Evolutionary conservation across 768 basidiomycete genomes (phyloP), one percentile per base, ranked within the genome.

Genomic region (Tephrocybe sp.): DNA sequence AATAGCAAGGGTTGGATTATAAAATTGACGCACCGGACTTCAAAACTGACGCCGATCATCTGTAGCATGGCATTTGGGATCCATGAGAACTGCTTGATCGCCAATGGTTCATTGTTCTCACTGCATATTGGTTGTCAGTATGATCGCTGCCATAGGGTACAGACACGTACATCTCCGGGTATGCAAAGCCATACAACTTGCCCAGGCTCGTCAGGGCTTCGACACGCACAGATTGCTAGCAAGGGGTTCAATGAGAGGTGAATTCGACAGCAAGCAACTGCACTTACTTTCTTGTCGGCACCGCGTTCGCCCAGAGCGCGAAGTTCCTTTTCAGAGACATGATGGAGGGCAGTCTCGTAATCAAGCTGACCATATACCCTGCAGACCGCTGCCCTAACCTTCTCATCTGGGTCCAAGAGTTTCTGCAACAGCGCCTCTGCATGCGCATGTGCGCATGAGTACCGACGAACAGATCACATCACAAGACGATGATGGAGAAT

Each of bases 321-420:
- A 40, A 98, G 70, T 44, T 86, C 84, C 0, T 65, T 63, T 53
- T 77, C 76, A 8, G 83, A 80, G 24, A 95, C 84, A 60, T 92
- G 85, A 63, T 96, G 94, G 26, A 93, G 65, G 0, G 85, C 88
- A 0, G 87, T 88, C 68, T 99, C 97, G 62, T 93, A 98, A 65
- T 98, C 95, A 10, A 98, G 70, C 48, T 85, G 79, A 1, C 85
- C 83, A 58, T 93, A 92, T 10, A 91, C 68, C 61, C 80, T 85
- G 74, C 93, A 96, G 0, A 85, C 84, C 0, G 92, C 86, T 5
- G 88, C 83, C 24, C 97, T 83, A 36, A 99, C 86, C 62, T 85
- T 90, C 53, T 98, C 97, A 56, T 98, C 97, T 0, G 91, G 86
- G 66, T 99, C 97, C 1, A 80, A 60, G 4, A 96, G 68, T 61